Base-by-base conservation (phyloP, 257 asterid genomes). In the Solanum habrochaites region DNA sequence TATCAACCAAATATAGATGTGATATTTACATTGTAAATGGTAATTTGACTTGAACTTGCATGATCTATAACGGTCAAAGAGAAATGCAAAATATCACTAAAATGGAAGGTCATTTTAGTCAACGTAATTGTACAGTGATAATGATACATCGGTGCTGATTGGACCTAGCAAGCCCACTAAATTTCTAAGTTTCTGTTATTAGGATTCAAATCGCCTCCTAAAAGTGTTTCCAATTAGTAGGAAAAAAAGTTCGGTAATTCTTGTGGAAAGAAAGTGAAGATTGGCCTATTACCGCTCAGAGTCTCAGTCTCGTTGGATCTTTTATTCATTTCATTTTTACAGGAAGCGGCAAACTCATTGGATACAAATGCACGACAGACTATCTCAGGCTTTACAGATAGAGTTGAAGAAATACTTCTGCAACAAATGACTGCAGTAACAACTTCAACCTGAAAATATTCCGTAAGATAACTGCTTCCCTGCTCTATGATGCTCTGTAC, bases 261-360 rank as follows among this genome's bases (percentile, higher is more conserved):
- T 75, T 75, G 35, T 75, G 37, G 37, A 42, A 42, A 75, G 49
- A 40, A 75, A 40, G 60, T 35, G 18, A 75, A 7, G 35, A 56
- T n/a, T 75, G 37, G 58, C 60, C 83, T 3, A 42, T 40, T 40
- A 2, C 45, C 23, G 13, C 35, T 75, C 31, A 56, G n/a, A 56
- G 64, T 18, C 64, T 56, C 3, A n/a, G 7, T 62, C 70, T 62
- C 39, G 31, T 77, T 15, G 1, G 62, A 43, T 43, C 69, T 49
- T 80, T 16, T 47, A 11, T 9, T 49, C 29, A 49, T 80, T 47
- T 49, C 25, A 80, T 20, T 43, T 20, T 16, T 49, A 35, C 82
- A 96, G 99, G 98, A 93, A 86, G 66, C 85, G 92, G 93, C 95
- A 2, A 95, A 94, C 93, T 91, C 94, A 5, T 87, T 91, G 90